Percentiles rank a stretch among this genome's conserved stretches.
phyloP scores from a whole-genome alignment of 345 rosid species.

The Clarkia xantiana region DNA sequence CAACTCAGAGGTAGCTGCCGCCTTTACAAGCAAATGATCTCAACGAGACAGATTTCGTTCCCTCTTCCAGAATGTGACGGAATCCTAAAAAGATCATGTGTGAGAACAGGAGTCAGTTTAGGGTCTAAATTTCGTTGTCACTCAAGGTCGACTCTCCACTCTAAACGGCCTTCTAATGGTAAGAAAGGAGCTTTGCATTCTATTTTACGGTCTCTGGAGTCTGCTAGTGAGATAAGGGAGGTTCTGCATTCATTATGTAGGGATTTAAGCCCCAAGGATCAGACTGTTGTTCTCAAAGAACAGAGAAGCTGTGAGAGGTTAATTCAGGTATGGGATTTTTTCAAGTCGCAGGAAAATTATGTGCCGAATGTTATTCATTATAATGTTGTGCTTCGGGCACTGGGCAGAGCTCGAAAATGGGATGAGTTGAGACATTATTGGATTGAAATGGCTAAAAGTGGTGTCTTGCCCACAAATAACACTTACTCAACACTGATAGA shows the following conservation, averaged over 20 bases:
- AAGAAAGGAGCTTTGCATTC: conserved; percentile 43
- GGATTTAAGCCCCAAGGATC: conserved; percentile 58
- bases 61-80: neutral
- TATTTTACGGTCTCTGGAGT: conserved; percentile 44
- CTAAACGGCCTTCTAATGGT: conserved; percentile 22
- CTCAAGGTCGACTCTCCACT: conserved; percentile 24
- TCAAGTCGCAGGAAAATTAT: conserved; percentile 47
- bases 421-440: conserved; percentile 69
- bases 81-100: neutral
- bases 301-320: conserved; percentile 46
- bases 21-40: neutral
- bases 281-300: conserved; percentile 65
- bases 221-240: conserved; percentile 34
- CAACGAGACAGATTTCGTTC: neutral
- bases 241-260: conserved; percentile 37
- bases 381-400: conserved; percentile 55
- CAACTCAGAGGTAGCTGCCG: conserved; percentile 7
- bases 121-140: conserved; percentile 41
- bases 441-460: conserved; percentile 70
- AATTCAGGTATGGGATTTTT: conserved; percentile 55
- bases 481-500: conserved; percentile 84
- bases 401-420: conserved; percentile 82
- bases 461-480: conserved; percentile 56
- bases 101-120: conserved; percentile 10
- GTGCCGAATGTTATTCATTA: conserved; percentile 72